Evolutionary conservation across 129 eudicot genomes (phyloP).

Genomic region (Ambrosia artemisiifolia): DNA sequence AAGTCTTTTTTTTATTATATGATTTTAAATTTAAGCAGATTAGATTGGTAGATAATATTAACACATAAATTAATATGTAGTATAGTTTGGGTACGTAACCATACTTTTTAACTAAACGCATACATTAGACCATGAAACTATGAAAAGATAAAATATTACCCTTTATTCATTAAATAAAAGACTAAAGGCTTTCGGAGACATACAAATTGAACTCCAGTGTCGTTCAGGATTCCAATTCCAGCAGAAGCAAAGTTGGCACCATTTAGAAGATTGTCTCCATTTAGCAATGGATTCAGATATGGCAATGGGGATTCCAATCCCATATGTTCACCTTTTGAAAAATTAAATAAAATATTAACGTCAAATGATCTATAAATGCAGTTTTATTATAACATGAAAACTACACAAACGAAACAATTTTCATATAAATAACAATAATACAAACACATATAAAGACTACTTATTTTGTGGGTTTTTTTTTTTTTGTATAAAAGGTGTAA

Average conservation of each 20-base stretch:
- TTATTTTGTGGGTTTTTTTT: neutral
- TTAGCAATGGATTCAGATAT: slow-evolving; percentile 38
- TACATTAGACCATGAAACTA: neutral
- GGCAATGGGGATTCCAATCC: slow-evolving; percentile 43
- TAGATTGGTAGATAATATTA: too few relatives aligned
- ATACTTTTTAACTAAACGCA: neutral
- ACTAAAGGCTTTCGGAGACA: slow-evolving; percentile 12
- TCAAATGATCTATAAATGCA: neutral
- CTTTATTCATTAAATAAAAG: neutral
- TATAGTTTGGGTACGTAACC: too few relatives aligned
- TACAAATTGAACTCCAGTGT: slow-evolving; percentile 54
- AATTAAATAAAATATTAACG: neutral
- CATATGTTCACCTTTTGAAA: slow-evolving; percentile 30
- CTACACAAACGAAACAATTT: neutral
- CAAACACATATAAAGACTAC: neutral
- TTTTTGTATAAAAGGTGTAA: neutral
- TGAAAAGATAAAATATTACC: neutral
- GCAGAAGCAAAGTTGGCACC: slow-evolving; percentile 66
- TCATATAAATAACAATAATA: neutral
- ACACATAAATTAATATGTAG: too few relatives aligned
- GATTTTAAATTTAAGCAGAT: too few relatives aligned
- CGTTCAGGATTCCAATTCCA: slow-evolving; percentile 43
- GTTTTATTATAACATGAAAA: neutral
- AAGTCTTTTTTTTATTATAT: too few relatives aligned
- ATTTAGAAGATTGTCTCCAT: slow-evolving; percentile 32